Percentiles rank a stretch among this genome's conserved stretches.
Conservation (phyloP, 2,329 filamentous ascomycete genomes). For the Pseudopyrenochaeta lycopersici region DNA sequence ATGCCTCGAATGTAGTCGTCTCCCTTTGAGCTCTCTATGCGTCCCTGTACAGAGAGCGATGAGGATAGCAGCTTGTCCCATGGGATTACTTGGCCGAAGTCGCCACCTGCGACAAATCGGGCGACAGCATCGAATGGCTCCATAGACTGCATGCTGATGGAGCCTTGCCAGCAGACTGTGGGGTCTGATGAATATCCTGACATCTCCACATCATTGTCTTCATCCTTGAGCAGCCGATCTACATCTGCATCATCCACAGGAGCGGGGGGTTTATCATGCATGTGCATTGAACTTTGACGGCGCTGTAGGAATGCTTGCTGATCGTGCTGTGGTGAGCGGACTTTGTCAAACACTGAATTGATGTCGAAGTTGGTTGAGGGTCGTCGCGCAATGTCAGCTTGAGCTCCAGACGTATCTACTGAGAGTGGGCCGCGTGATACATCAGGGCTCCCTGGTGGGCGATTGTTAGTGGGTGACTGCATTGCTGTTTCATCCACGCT, state of each 20-base stretch:
- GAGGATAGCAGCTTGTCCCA: slow-evolving; percentile 82
- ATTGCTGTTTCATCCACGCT: slow-evolving; percentile 32
- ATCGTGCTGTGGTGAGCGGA: slow-evolving; percentile 73
- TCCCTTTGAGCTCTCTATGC: slow-evolving; percentile 83
- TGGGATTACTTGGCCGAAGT: slow-evolving; percentile 71
- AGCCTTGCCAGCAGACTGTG: slow-evolving; percentile 65
- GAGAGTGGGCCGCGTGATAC: slow-evolving; percentile 34
- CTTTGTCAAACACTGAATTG: slow-evolving; percentile 83
- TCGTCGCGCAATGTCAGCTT: slow-evolving; percentile 51
- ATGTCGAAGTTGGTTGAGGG: slow-evolving; percentile 79
- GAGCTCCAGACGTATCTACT: slow-evolving; percentile 44
- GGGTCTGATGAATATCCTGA: slow-evolving; percentile 78
- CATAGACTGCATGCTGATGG: slow-evolving; percentile 73
- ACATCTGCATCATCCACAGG: slow-evolving; percentile 85
- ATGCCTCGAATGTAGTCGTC: slow-evolving; percentile 91
- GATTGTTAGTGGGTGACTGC: slow-evolving; percentile 23
- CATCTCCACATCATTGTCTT: slow-evolving; percentile 80
- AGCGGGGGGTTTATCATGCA: slow-evolving; percentile 55
- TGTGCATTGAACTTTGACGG: slow-evolving; percentile 61
- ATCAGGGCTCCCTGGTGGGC: slow-evolving; percentile 29
- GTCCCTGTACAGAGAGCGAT: slow-evolving; percentile 75
- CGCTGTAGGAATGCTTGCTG: slow-evolving; percentile 57
- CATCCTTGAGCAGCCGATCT: slow-evolving; percentile 84
- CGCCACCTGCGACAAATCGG: slow-evolving; percentile 83
- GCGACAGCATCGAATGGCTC: slow-evolving; percentile 80